phyloP scores from a whole-genome alignment of 306 rosid species.

The Lotus japonicus region DNA sequence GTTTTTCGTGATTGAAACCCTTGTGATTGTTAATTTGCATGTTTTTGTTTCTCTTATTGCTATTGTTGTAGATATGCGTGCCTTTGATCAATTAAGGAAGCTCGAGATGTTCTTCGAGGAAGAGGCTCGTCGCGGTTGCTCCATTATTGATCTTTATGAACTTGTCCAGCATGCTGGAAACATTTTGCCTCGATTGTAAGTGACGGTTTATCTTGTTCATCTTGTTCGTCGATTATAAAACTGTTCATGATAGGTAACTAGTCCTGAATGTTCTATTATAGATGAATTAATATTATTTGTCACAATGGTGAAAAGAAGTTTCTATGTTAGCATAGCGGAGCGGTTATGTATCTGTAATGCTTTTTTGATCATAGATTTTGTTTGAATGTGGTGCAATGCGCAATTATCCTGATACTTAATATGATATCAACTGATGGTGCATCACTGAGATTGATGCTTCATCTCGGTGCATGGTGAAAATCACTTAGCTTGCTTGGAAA shows the following conservation, averaged over 20 bases:
- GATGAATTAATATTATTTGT: not conserved
- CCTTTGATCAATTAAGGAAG: slow-evolving; percentile 92
- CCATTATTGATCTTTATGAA: slow-evolving; percentile 92
- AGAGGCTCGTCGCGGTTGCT: slow-evolving; percentile 97
- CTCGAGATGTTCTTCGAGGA: slow-evolving; percentile 93
- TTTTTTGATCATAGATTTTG: not conserved
- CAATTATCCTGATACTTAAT: not conserved
- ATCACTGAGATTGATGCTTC: too few species aligned
- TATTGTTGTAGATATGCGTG: slow-evolving; percentile 76
- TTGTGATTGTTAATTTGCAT: slow-evolving; percentile 15
- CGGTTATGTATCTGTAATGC: not conserved
- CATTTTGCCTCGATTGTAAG: slow-evolving; percentile 93
- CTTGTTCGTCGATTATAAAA: not conserved
- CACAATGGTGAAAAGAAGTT: not conserved
- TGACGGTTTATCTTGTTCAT: not conserved
- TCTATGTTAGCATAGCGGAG: not conserved
- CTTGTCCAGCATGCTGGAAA: slow-evolving; percentile 98
- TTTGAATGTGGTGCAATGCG: not conserved
- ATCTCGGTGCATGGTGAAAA: not conserved
- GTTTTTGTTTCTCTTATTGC: not conserved
- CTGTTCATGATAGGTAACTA: not conserved
- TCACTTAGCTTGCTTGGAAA: not conserved
- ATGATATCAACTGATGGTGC: not conserved
- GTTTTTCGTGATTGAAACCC: not conserved
- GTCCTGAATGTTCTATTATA: not conserved